Evolutionary conservation across 768 basidiomycete genomes (phyloP), one percentile per base, ranked within the genome.

Genomic region (Phallus indusiatus): DNA sequence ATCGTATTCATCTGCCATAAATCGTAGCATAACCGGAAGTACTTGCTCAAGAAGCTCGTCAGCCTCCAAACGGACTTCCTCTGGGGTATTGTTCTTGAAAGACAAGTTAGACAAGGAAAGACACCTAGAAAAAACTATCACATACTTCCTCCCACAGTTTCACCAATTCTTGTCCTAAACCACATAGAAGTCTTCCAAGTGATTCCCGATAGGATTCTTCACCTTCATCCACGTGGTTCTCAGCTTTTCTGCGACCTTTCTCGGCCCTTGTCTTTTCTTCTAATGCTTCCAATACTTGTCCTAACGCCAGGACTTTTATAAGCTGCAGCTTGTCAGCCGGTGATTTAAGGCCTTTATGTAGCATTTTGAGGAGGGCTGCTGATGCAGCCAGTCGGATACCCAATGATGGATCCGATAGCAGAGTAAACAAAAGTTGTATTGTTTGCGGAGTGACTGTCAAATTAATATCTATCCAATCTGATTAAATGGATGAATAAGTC

Each of bases 401-500:
- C 28, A 92, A 71, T 11, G 86, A 85, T 0, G 81, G 73, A 67
- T 94, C 88, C 16, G 86, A 85, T 42, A 98, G 80, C 46, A 96
- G 78, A 37, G 78, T 81, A 69, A 94, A 93, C 48, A 96, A 78
- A 36, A 98, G 74, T 5, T 88, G 85, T 35, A 98, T 82, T 1
- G 94, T 92, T 14, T 80, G 82, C 12, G 89, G 90, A 1, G 94
- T 97, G 60, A 99, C 88, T 12, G 96, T 94, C 62, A 98, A 76
- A 67, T 92, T 93, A 64, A 99, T 94, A 67, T 99, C 96, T 64
- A 98, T 88, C 96, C 96, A 99, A 14, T 93, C 95, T 96, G n/a
- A 65, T 28, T 47, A 3, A 53, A 42, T 36, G 53, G n/a, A 21
- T 16, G 60, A 36, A 64, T 60, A 42, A 53, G 35, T 37, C 34